Conservation (phyloP, 2,329 filamentous ascomycete species). For the Ophiocordyceps camponoti-saundersi region DNA sequence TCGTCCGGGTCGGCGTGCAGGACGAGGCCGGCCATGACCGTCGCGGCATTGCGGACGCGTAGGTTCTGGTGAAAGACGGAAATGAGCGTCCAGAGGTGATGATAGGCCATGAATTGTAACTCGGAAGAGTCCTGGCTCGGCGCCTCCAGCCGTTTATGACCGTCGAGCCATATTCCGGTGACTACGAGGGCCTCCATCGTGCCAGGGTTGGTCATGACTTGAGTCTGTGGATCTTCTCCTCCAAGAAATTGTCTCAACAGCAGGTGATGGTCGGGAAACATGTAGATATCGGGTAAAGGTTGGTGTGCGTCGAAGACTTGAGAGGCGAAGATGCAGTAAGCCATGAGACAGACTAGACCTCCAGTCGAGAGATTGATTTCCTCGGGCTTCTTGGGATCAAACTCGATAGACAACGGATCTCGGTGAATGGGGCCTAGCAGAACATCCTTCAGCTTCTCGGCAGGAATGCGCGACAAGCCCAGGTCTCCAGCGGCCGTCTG, state of each 20-base stretch:
- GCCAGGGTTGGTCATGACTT: slow-evolving; percentile 32
- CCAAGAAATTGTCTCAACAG: slow-evolving; percentile 37
- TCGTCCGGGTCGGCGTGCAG: slow-evolving; percentile 44
- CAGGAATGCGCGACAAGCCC: slow-evolving; percentile 29
- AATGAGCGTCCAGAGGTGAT: slow-evolving; percentile 40
- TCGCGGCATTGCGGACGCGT: slow-evolving; percentile 36
- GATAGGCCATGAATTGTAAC: slow-evolving; percentile 39
- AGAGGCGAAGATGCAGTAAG: slow-evolving; percentile 45
- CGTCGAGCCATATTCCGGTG: slow-evolving; percentile 41
- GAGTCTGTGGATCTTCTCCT: slow-evolving; percentile 27
- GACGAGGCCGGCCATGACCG: slow-evolving; percentile 31
- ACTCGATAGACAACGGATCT: slow-evolving; percentile 27
- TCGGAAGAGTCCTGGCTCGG: slow-evolving; percentile 7
- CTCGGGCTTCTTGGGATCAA: slow-evolving; percentile 27
- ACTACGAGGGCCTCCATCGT: slow-evolving; percentile 42
- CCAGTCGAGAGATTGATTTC: slow-evolving; percentile 40
- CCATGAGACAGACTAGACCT: slow-evolving; percentile 40
- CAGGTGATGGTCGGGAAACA: slow-evolving; percentile 42
- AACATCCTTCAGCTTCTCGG: slow-evolving; percentile 27
- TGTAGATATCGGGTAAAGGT: slow-evolving; percentile 31
- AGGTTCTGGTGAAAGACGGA: slow-evolving; percentile 39
- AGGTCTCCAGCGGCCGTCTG: slow-evolving; percentile 48
- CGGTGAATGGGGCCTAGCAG: slow-evolving; percentile 21
- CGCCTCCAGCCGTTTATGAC: slow-evolving; percentile 24
- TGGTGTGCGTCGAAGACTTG: slow-evolving; percentile 42